Base-by-base conservation (phyloP, 805 yeast species). In the Candida multigemmis region DNA sequence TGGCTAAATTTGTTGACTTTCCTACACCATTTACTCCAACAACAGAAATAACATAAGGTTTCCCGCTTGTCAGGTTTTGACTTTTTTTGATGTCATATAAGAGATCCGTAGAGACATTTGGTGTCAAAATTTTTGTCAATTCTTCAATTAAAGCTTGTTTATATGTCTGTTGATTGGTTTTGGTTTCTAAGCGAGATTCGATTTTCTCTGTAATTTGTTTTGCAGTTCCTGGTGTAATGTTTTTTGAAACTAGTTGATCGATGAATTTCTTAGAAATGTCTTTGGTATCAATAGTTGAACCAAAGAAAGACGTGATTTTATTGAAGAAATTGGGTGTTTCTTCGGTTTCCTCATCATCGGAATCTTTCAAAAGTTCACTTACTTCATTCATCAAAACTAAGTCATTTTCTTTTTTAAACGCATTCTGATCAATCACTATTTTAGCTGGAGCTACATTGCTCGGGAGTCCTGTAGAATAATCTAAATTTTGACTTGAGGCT, bases 1-100 rank as follows among this genome's bases (percentile, higher is more conserved):
- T 89, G 14, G 97, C 91, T 35, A 89, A 61, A 46, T 89, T 91
- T 2, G 98, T 89, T 0, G 97, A 89, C 53, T 89, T 89, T 9
- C 98, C 98, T 21, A 89, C 98, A 23, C 98, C 98, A 51, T 89
- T 89, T 12, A 89, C 98, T 22, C 98, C 98, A 14, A 89, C 97
- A 13, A 89, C 89, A 1, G 96, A 86, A 31, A 89, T 84, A n/a
- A 89, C 96, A 40, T 84, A 89, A 2, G 98, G 96, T 6, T 71
- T 50, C 4, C 50, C 47, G 2, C 24, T 24, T 16, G 33, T 24
- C 7, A 53, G 48, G n/a, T 34, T 35, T 7, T 52, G 48, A 12
- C 37, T 38, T 16, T 57, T 45, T 41, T 79, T 77, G 28, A 91
- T 82, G 42, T 85, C 94, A 38, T 83, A 81, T 19, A 89, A 64